A percentile compares a stretch with the other conserved stretches of the same genome.
phyloP scores from a whole-genome alignment of 1,139 yeast genomes.

The Eremothecium gossypii region DNA sequence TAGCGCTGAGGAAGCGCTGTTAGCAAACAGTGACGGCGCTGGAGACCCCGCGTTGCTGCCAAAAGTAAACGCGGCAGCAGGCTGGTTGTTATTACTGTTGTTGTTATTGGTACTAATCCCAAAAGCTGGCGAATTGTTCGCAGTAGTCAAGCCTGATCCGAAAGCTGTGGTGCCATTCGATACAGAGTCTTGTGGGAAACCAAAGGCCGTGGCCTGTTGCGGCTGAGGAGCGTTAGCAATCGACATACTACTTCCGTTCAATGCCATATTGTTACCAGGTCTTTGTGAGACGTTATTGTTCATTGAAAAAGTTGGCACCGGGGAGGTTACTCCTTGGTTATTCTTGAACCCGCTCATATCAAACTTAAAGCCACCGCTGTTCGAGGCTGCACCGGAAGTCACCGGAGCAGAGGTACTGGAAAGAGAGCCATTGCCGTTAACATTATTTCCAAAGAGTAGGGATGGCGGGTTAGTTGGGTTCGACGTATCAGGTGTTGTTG shows the following conservation, averaged over 20 bases:
- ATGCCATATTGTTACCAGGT: conserved; percentile 2
- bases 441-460: conserved; percentile 1
- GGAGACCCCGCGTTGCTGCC: conserved; percentile 10
- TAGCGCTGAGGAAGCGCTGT: conserved; percentile 9
- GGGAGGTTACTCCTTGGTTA: background rate
- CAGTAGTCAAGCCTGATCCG: conserved; percentile 8
- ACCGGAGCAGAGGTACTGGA: conserved; percentile 1
- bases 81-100: conserved; percentile 2
- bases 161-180: conserved; percentile 3
- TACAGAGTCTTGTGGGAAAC: background rate
- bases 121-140: conserved; percentile 13
- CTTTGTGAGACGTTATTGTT: background rate
- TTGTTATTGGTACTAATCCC: conserved; percentile 10
- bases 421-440: background rate
- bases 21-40: conserved; percentile 14
- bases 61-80: conserved; percentile 8
- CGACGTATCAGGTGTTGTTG: no score
- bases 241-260: conserved; percentile 1
- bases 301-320: background rate
- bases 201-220: conserved; percentile 5
- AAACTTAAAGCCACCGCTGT: conserved; percentile 8
- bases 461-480: background rate
- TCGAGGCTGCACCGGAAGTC: background rate
- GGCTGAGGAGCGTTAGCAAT: conserved; percentile 7
- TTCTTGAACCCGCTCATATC: conserved; percentile 7